Evolutionary conservation across 1,139 yeast species (phyloP), one percentile per base, ranked within the genome.

Genomic region (Yarrowia galli): DNA sequence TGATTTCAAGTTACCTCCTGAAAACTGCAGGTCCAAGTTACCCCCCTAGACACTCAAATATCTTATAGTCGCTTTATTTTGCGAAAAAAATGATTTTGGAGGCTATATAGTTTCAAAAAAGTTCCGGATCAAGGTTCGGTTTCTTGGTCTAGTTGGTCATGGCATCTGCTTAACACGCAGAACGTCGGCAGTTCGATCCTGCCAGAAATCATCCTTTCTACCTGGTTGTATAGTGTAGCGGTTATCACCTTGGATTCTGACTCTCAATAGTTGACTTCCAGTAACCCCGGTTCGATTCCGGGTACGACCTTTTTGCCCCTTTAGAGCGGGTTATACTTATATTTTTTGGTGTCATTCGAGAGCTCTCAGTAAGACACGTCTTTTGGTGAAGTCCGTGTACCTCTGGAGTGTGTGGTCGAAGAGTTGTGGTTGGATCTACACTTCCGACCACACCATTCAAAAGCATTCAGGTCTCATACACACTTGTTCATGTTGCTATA

Each of bases 171-270:
- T 91, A 91, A 91, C 97, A 91, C 97, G 97, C 97, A 89, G 93
- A 89, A 91, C 93, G 97, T 92, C 97, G 97, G 97, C 97, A 91
- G 97, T 92, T 92, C 97, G 97, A 92, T 89, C 97, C 97, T 91
- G 97, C 66, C 66, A 61, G 54, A 61, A 61, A 61, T 61, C 66
- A 61, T 54, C 46, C 36, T 40, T 54, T 54, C 61, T 25, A n/a
- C 61, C 15, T 7, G 61, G 61, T 54, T 54, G 61, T 54, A 54
- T 54, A 54, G 61, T 54, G 61, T 54, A 54, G 61, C 61, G 61
- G 61, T 54, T 54, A 54, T 54, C 61, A 54, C 61, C 61, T 54
- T 54, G 61, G 61, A 54, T 54, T 54, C 61, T 54, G 61, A 54
- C 46, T 54, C 48, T 54, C 7, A 13, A 22, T 22, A 25, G 16